Evolutionary conservation across 1,284 basidiomycete species (phyloP).

Genomic region (Peniophora sp.): DNA sequence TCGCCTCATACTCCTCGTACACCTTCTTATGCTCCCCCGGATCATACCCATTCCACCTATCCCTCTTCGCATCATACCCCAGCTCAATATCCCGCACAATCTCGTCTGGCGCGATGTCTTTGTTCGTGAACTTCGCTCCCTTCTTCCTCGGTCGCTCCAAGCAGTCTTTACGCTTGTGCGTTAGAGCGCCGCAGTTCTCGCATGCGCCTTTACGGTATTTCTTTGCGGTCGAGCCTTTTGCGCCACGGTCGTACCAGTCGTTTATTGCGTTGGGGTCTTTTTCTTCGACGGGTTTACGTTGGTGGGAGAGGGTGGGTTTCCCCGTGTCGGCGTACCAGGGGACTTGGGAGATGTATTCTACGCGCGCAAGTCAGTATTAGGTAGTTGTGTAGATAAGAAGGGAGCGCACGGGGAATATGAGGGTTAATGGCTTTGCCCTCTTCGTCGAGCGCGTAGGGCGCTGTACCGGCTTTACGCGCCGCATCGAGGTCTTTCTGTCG

Average conservation of each 20-base stretch:
- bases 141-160: slow-evolving; percentile 94
- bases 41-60: slow-evolving; percentile 99
- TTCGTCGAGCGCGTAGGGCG: slow-evolving; percentile 89
- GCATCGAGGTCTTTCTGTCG: slow-evolving; percentile 95
- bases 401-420: slow-evolving; percentile 86
- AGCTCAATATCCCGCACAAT: slow-evolving; percentile 70
- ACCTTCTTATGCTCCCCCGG: slow-evolving; percentile 78
- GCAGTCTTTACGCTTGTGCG: slow-evolving; percentile 89
- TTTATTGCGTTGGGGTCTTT: slow-evolving; percentile 65
- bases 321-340: slow-evolving; percentile 98
- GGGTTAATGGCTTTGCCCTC: slow-evolving; percentile 96
- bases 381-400: not conserved
- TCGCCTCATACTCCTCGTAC: slow-evolving; percentile 90
- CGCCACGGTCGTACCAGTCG: slow-evolving; percentile 91
- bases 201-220: slow-evolving; percentile 98
- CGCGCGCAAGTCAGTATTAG: slow-evolving; percentile 4
- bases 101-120: slow-evolving; percentile 89
- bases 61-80: slow-evolving; percentile 95
- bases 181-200: slow-evolving; percentile 97
- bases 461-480: slow-evolving; percentile 94
- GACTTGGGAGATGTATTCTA: slow-evolving; percentile 90
- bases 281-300: slow-evolving; percentile 74
- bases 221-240: slow-evolving; percentile 82
- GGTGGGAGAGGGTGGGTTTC: slow-evolving; percentile 88
- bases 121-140: slow-evolving; percentile 91